Evolutionary conservation across 2,329 filamentous ascomycete genomes (phyloP).

Genomic region (Alternaria angustiovoidea): DNA sequence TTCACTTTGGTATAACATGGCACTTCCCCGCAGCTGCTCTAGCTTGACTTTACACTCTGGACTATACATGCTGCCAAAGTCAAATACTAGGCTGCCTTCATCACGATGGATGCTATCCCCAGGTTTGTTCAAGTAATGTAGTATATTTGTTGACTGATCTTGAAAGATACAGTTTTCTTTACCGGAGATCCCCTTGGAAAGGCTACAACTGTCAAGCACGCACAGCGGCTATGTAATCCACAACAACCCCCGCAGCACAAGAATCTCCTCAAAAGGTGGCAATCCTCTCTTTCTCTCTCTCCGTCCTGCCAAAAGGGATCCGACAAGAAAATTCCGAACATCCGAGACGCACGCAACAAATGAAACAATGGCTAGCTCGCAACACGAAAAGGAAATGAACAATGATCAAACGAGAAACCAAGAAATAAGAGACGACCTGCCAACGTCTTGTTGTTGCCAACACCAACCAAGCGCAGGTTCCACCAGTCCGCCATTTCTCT

Average conservation of each 20-base stretch:
- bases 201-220: slow-evolving; percentile 32
- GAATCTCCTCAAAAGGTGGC: slow-evolving; percentile 22
- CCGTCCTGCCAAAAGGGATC: slow-evolving; percentile 26
- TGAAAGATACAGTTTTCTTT: slow-evolving; percentile 17
- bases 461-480: slow-evolving; percentile 39
- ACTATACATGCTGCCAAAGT: not conserved
- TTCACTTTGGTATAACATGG: slow-evolving; percentile 12
- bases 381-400: slow-evolving; percentile 23
- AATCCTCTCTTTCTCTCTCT: too few relatives aligned
- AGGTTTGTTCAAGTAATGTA: slow-evolving; percentile 25
- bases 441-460: slow-evolving; percentile 23
- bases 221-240: slow-evolving; percentile 41
- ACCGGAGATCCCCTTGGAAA: slow-evolving; percentile 38
- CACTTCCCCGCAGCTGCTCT: slow-evolving; percentile 1
- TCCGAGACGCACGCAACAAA: slow-evolving; percentile 11
- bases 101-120: not conserved
- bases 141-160: slow-evolving; percentile 39
- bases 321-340: slow-evolving; percentile 24
- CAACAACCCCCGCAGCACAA: slow-evolving; percentile 31
- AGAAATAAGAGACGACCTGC: slow-evolving; percentile 23
- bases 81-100: not conserved
- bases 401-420: not conserved
- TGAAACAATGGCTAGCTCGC: slow-evolving; percentile 8
- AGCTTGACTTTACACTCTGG: not conserved
- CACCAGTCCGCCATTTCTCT: slow-evolving; percentile 43